These are phyloP conservation scores for Gamsiella multidivaricata DNA, from an alignment of 192 early-diverging fungal species.

Conservation along the genomic window DNA sequence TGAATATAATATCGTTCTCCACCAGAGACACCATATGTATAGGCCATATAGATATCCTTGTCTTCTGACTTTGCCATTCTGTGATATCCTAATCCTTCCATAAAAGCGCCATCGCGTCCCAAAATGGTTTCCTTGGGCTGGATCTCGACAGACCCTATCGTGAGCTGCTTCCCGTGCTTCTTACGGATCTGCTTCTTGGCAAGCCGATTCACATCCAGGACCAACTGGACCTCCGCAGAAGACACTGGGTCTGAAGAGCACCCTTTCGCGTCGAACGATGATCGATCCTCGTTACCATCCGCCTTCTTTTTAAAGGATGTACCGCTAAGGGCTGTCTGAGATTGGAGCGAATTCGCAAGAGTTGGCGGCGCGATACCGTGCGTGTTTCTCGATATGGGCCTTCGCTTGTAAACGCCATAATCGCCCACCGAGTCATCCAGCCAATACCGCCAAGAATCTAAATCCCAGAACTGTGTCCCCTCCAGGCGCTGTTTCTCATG, in stretches of 20 bases:
- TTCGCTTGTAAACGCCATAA: slow-evolving; percentile 35
- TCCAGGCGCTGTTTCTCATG: slow-evolving; percentile 27
- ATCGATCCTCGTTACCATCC: too few species aligned
- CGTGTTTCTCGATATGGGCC: not conserved
- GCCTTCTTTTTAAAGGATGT: too few species aligned
- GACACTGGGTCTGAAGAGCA: not conserved
- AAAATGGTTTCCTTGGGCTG: slow-evolving; percentile 23
- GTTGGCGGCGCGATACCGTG: not conserved
- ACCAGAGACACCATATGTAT: slow-evolving; percentile 20
- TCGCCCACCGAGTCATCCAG: slow-evolving; percentile 18
- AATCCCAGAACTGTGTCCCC: slow-evolving; percentile 36
- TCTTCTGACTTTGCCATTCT: not conserved
- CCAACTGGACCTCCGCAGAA: not conserved
- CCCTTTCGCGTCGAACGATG: not conserved
- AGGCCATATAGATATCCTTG: slow-evolving; percentile 17
- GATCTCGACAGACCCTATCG: slow-evolving; percentile 34
- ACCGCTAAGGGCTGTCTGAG: too few species aligned
- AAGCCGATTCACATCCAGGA: slow-evolving; percentile 36
- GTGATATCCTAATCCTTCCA: too few species aligned
- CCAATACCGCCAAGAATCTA: slow-evolving; percentile 52
- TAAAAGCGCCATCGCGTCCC: not conserved
- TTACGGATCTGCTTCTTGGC: slow-evolving; percentile 12
- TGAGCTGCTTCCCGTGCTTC: not conserved
- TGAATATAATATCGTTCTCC: slow-evolving; percentile 30
- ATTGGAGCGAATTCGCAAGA: too few species aligned